phyloP scores from a whole-genome alignment of 495 filamentous ascomycete genomes.

The Daldinia caldariorum region DNA sequence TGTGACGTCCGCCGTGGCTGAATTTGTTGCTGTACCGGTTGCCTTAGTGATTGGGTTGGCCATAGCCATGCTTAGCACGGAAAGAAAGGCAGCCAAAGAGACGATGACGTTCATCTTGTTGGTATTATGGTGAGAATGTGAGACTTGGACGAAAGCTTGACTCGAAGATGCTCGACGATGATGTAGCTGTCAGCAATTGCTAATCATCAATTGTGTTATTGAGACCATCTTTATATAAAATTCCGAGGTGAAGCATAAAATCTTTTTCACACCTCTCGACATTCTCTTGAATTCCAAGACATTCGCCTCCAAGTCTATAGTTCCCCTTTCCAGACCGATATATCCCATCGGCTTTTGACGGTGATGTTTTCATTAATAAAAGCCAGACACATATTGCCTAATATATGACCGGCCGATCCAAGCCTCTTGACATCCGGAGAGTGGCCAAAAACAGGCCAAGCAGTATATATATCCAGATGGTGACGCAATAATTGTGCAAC shows the following conservation, averaged over 20 bases:
- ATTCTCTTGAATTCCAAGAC: background rate
- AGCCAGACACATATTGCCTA: slow-evolving; percentile 23
- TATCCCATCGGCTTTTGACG: slow-evolving; percentile 6
- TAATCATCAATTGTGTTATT: background rate
- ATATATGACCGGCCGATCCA: background rate
- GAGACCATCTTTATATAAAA: background rate
- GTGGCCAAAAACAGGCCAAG: slow-evolving; percentile 15
- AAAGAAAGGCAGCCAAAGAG: background rate
- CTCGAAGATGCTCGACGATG: background rate
- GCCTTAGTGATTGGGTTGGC: slow-evolving; percentile 10
- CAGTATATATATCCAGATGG: background rate
- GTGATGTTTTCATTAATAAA: background rate
- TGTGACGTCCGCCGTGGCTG: background rate
- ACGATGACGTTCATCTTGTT: slow-evolving; percentile 10
- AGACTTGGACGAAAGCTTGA: background rate
- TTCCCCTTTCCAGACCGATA: slow-evolving; percentile 12
- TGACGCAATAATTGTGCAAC: background rate
- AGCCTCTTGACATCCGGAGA: slow-evolving; percentile 17
- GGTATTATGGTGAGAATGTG: background rate
- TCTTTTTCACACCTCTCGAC: background rate
- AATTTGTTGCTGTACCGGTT: background rate
- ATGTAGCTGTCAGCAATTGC: background rate
- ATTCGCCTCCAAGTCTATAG: background rate
- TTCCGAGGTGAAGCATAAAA: background rate
- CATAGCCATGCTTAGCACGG: background rate